Evolutionary conservation across 768 basidiomycete species (phyloP), one percentile per base, ranked within the genome.

Genomic region (Inosperma sp.): DNA sequence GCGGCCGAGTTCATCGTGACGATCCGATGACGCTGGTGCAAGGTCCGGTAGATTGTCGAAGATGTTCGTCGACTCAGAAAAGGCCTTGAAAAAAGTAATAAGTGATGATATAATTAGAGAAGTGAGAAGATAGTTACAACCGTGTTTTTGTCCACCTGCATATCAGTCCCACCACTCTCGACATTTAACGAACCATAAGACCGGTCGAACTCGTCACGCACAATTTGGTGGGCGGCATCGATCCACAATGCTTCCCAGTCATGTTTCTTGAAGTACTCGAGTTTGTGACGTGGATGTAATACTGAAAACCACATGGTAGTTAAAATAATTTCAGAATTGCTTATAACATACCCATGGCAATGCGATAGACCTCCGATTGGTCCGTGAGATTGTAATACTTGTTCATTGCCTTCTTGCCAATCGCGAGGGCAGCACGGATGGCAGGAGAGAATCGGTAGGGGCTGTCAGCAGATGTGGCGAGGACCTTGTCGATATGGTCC

Each of bases 361-460:
- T 69, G 1, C 55, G 48, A 51, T 66, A 71, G 12, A 68, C 58
- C 13, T 66, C 60, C 1, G 65, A 65, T 9, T 55, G 27, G 50
- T 72, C 67, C 1, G 65, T 68, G 14, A 59, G 44, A 41, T 47
- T 51, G 54, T 72, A 71, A 50, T 72, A 72, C 16, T 53, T 49
- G 53, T 72, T 71, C 5, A 71, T 48, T 1, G 56, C 63, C 16
- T 56, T 56, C 51, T 68, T 65, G 0, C 59, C 63, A 35, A 67
- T 45, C 0, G 35, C 45, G 14, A 65, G 51, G 3, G 66, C 48
- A 10, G 59, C 50, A 21, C 46, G 51, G 37, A 69, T 65, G 16
- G 65, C 33, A 2, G 51, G 29, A 19, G 42, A 54, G 12, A 30
- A 44, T 33, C n/a, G 19, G 9, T 27, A 25, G 4, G n/a, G 22